Conservation (phyloP, 441 rosid species). For the Geranium incanum region DNA sequence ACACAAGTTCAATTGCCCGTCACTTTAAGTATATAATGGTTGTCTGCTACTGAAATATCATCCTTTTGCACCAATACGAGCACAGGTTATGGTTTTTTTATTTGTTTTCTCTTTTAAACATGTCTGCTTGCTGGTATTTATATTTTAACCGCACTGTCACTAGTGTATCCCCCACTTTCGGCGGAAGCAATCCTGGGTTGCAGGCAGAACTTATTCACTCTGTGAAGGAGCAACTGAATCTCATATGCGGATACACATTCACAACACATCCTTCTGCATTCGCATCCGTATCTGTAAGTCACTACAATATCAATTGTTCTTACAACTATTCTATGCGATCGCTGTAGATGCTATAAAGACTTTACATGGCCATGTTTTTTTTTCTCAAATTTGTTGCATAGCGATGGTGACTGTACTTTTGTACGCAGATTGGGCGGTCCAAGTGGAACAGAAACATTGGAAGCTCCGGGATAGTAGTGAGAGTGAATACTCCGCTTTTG, state of each 20-base stretch:
- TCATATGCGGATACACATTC: slow-evolving; percentile 63
- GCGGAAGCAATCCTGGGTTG: slow-evolving; percentile 87
- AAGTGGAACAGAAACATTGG: slow-evolving; percentile 90
- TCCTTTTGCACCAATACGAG: background rate
- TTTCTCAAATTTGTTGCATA: too few relatives aligned
- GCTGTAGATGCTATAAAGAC: too few relatives aligned
- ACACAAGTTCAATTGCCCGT: too few relatives aligned
- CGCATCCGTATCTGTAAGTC: slow-evolving; percentile 76
- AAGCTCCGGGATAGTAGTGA: slow-evolving; percentile 70
- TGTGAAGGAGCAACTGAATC: slow-evolving; percentile 60
- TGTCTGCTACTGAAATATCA: too few relatives aligned
- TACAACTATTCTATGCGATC: too few relatives aligned
- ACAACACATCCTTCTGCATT: slow-evolving; percentile 61
- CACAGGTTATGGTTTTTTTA: background rate
- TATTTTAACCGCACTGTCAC: slow-evolving; percentile 6
- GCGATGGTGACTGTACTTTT: background rate
- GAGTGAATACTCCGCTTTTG: slow-evolving; percentile 65
- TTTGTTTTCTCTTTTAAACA: background rate
- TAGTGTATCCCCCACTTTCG: slow-evolving; percentile 71
- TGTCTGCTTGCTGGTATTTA: background rate
- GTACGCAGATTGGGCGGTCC: slow-evolving; percentile 67
- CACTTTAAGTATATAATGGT: too few relatives aligned
- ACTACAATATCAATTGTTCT: too few relatives aligned
- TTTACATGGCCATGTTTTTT: too few relatives aligned
- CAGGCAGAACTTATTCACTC: slow-evolving; percentile 69